phyloP scores from a whole-genome alignment of 148 eudicot genomes.

The Heliamphora exappendiculata region DNA sequence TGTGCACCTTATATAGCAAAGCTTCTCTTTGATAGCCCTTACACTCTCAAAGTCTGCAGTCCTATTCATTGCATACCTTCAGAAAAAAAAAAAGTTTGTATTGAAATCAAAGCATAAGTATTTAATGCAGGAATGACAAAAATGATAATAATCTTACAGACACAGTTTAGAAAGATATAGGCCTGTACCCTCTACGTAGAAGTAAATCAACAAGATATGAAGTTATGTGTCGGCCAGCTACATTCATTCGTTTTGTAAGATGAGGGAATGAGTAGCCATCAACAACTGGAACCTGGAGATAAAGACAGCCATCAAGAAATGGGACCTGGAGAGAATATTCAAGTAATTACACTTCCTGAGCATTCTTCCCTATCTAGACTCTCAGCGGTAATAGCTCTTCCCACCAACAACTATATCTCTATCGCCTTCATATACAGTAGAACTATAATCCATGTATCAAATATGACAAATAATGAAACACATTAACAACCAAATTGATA shows the following conservation, averaged over 20 bases:
- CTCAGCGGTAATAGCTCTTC: neutral
- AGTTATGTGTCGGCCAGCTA: constrained; percentile 95
- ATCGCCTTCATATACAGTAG: neutral
- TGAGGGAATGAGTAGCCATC: constrained; percentile 99
- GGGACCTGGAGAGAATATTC: constrained; percentile 45
- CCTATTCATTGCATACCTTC: constrained; percentile 92
- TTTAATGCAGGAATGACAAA: constrained; percentile 2
- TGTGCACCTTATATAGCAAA: constrained; percentile 82
- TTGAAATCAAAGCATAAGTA: constrained; percentile 1
- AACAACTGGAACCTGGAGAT: constrained; percentile 89
- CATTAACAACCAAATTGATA: neutral
- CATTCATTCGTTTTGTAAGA: constrained; percentile 98
- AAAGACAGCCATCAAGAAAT: constrained; percentile 57
- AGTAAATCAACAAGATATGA: constrained; percentile 95
- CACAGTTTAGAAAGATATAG: constrained; percentile 17
- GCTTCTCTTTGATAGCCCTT: constrained; percentile 94
- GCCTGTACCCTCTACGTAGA: constrained; percentile 80
- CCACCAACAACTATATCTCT: neutral
- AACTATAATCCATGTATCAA: neutral
- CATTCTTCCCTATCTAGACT: neutral
- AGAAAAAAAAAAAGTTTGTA: constrained; percentile 15
- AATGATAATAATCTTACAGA: constrained; percentile 13
- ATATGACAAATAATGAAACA: neutral
- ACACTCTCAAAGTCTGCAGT: constrained; percentile 97
- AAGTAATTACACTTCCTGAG: neutral